Evolutionary conservation across 2,329 filamentous ascomycete species (phyloP).

Genomic region (Dothistroma septosporum): DNA sequence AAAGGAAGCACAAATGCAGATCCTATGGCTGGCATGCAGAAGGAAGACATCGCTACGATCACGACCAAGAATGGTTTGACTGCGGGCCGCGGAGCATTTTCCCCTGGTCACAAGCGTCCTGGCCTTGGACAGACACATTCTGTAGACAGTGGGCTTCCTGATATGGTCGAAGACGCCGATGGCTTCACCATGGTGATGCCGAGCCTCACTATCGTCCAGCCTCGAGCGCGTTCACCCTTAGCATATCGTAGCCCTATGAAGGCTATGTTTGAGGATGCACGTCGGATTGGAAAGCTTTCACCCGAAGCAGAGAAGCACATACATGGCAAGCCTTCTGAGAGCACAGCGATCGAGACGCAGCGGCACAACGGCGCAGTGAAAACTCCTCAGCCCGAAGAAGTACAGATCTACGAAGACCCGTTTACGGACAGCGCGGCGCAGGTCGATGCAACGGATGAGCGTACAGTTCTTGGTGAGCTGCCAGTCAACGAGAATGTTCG

Average conservation of each 20-base stretch:
- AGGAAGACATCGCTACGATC: slow-evolving; percentile 48
- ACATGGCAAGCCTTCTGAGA: slow-evolving; percentile 7
- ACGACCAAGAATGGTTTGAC: slow-evolving; percentile 38
- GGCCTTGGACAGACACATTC: slow-evolving; percentile 38
- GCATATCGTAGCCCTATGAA: slow-evolving; percentile 32
- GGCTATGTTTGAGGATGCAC: slow-evolving; percentile 34
- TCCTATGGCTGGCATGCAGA: slow-evolving; percentile 27
- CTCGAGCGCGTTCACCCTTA: slow-evolving; percentile 28
- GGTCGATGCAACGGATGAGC: slow-evolving; percentile 28
- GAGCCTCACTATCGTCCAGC: slow-evolving; percentile 24
- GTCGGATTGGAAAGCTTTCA: slow-evolving; percentile 23
- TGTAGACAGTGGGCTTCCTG: slow-evolving; percentile 38
- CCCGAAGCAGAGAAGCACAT: slow-evolving; percentile 21
- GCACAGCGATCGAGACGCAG: slow-evolving; percentile 1
- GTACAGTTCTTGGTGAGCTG: slow-evolving; percentile 48
- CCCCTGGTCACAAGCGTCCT: slow-evolving; percentile 35
- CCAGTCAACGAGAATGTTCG: slow-evolving; percentile 46
- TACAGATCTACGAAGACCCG: slow-evolving; percentile 54
- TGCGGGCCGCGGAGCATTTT: slow-evolving; percentile 31
- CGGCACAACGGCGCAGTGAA: slow-evolving; percentile 27
- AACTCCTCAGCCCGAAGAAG: slow-evolving; percentile 36
- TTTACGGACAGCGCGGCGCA: slow-evolving; percentile 39
- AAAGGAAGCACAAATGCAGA: slow-evolving; percentile 31
- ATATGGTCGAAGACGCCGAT: slow-evolving; percentile 40
- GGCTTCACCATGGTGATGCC: slow-evolving; percentile 51